These are phyloP conservation scores for Xylaria sp. DNA, from an alignment of 2,329 filamentous ascomycete genomes.

Conservation along the genomic window DNA sequence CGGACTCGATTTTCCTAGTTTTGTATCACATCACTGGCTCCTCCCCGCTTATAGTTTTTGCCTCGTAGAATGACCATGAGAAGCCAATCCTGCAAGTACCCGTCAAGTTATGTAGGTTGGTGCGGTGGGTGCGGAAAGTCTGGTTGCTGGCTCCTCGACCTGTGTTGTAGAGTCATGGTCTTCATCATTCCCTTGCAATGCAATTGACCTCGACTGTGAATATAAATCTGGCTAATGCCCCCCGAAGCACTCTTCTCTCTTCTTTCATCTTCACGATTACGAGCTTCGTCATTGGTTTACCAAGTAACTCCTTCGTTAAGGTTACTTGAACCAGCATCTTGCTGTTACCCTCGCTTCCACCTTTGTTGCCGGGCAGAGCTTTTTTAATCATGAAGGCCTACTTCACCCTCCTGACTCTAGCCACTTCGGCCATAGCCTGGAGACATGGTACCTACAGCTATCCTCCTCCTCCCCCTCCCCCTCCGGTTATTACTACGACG, in stretches of 20 bases:
- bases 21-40: slow-evolving; percentile 36
- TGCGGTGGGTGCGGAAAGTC: slow-evolving; percentile 9
- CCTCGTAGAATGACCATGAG: slow-evolving; percentile 16
- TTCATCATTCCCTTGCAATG: neutral
- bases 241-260: neutral
- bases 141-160: slow-evolving; percentile 1
- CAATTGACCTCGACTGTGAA: slow-evolving; percentile 6
- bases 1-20: slow-evolving; percentile 30
- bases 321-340: slow-evolving; percentile 44
- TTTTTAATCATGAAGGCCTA: slow-evolving; percentile 46
- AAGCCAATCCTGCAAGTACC: slow-evolving; percentile 28
- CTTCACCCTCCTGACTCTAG: slow-evolving; percentile 45
- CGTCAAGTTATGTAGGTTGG: slow-evolving; percentile 20
- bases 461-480: slow-evolving; percentile 18
- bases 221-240: slow-evolving; percentile 29
- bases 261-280: slow-evolving; percentile 1
- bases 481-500: slow-evolving; percentile 37
- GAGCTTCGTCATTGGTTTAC: slow-evolving; percentile 10
- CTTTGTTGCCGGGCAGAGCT: slow-evolving; percentile 16
- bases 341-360: slow-evolving; percentile 27
- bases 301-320: slow-evolving; percentile 50
- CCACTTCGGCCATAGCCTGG: slow-evolving; percentile 44
- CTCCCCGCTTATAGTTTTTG: slow-evolving; percentile 25
- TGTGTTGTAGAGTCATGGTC: slow-evolving; percentile 16
- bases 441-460: slow-evolving; percentile 21